These are phyloP conservation scores for Leonotis leonurus DNA, from an alignment of 257 asterid species.

Conservation along the genomic window DNA sequence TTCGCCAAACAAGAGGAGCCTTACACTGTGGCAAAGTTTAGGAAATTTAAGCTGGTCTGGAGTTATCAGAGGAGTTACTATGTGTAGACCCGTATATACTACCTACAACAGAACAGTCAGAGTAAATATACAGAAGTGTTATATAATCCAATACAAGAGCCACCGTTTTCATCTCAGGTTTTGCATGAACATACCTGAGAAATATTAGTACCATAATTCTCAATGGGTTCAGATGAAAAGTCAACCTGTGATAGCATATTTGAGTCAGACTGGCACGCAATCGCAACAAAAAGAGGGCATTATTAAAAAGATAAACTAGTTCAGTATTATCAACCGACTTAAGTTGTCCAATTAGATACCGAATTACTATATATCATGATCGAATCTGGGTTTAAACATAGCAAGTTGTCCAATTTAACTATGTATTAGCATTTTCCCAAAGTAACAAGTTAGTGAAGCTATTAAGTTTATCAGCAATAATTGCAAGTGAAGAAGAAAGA, in stretches of 20 bases:
- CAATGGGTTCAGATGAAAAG: constrained; percentile 78
- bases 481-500: too few relatives aligned
- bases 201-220: constrained; percentile 68
- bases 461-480: neutral
- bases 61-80: constrained; percentile 76
- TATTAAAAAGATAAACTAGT: constrained; percentile 1
- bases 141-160: too few relatives aligned
- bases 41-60: constrained; percentile 86
- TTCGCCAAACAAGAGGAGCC: constrained; percentile 17
- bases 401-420: too few relatives aligned
- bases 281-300: neutral
- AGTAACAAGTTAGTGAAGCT: neutral
- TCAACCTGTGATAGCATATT: constrained; percentile 61
- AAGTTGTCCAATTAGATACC: constrained; percentile 3
- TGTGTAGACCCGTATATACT: constrained; percentile 80
- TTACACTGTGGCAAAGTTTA: constrained; percentile 80
- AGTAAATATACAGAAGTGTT: neutral
- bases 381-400: neutral
- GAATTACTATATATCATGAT: neutral
- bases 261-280: constrained; percentile 12
- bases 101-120: constrained; percentile 50
- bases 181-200: constrained; percentile 52
- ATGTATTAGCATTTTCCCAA: neutral
- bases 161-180: too few relatives aligned
- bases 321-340: neutral